Evolutionary conservation across 306 rosid species (phyloP).

Genomic region (Mimosa bimucronata): DNA sequence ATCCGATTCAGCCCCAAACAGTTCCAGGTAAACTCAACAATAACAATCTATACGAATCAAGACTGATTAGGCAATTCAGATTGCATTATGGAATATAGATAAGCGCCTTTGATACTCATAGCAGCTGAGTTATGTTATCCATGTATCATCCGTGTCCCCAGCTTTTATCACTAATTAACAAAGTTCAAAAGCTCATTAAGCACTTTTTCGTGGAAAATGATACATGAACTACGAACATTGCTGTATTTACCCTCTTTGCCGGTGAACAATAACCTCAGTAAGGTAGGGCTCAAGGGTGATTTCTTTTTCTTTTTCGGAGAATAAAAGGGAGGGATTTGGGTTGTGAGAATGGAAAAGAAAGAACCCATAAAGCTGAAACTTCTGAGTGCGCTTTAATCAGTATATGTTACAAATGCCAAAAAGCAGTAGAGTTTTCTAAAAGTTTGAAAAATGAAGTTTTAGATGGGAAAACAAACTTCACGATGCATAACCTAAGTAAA

Average conservation of each 20-base stretch:
- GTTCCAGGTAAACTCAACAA: background rate
- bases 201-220: conserved; percentile 3
- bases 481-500: background rate
- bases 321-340: too few species aligned
- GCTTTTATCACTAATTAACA: background rate
- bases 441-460: background rate
- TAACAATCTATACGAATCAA: too few species aligned
- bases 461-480: conserved; percentile 7
- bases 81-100: background rate
- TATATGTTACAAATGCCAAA: background rate
- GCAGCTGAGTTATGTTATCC: background rate
- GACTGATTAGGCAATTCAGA: background rate
- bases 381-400: background rate
- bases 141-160: background rate
- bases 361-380: background rate
- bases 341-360: too few species aligned
- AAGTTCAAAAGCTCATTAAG: conserved; percentile 9
- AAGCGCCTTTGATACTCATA: background rate
- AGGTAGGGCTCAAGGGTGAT: background rate
- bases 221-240: conserved; percentile 2
- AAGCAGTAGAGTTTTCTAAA: background rate
- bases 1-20: background rate
- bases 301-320: too few species aligned
- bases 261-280: background rate
- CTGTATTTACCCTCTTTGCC: conserved; percentile 7